Conservation (phyloP, 441 rosid genomes). For the Gossypium aridum region DNA sequence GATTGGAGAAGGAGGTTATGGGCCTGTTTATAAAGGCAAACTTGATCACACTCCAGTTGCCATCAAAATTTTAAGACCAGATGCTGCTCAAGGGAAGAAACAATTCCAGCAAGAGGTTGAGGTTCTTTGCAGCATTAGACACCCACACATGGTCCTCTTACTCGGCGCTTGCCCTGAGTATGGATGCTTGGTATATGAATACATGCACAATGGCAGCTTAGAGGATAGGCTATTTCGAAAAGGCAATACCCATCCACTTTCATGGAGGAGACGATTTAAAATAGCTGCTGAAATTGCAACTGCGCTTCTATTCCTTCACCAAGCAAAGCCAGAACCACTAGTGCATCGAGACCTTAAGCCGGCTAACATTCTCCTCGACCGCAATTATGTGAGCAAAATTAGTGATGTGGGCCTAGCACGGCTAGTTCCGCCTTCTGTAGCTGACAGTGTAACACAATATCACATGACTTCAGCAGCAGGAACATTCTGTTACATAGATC, state of each 20-base stretch:
- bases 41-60: conserved; percentile 78
- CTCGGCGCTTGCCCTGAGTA: conserved; percentile 78
- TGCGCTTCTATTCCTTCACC: conserved; percentile 65
- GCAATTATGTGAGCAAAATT: conserved; percentile 60
- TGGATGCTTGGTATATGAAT: conserved; percentile 66
- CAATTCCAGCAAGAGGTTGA: conserved; percentile 83
- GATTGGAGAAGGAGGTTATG: conserved; percentile 85
- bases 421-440: conserved; percentile 61
- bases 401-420: conserved; percentile 81
- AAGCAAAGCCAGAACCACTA: conserved; percentile 72
- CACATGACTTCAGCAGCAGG: conserved; percentile 77
- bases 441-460: conserved; percentile 58
- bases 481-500: conserved; percentile 75
- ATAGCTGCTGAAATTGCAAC: conserved; percentile 66
- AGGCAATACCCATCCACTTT: conserved; percentile 42
- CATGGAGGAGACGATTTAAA: conserved; percentile 53
- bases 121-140: conserved; percentile 61
- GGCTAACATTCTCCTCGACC: conserved; percentile 67
- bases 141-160: conserved; percentile 74
- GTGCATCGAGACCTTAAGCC: conserved; percentile 81
- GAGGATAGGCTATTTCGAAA: conserved; percentile 54
- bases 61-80: conserved; percentile 71
- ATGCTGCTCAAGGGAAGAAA: conserved; percentile 72
- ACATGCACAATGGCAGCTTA: conserved; percentile 60
- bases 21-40: conserved; percentile 69